These are phyloP conservation scores for Oryza glumipatula DNA, from an alignment of 176 grass and related monocot species.

Conservation along the genomic window DNA sequence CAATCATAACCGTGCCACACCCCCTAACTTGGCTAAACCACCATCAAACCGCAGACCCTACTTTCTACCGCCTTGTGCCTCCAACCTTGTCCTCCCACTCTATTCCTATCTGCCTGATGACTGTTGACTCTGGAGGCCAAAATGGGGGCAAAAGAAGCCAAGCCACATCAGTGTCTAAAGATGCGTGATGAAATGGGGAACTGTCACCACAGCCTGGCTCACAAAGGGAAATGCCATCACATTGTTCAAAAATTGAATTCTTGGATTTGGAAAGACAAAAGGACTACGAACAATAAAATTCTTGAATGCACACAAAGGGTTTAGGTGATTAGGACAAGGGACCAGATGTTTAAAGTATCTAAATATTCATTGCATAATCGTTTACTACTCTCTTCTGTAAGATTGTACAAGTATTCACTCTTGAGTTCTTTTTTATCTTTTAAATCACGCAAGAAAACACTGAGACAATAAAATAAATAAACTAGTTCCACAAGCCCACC, in stretches of 20 bases:
- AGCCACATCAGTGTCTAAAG: no score
- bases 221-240: neutral
- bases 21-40: no score
- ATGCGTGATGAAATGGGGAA: no score
- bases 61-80: no score
- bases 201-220: no score
- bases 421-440: neutral
- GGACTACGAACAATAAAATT: neutral
- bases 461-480: neutral
- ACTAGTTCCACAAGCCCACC: neutral
- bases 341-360: neutral
- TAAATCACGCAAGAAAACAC: neutral
- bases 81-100: no score
- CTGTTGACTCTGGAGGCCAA: no score
- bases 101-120: no score
- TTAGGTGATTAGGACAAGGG: neutral
- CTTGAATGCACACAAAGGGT: neutral
- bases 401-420: neutral
- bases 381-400: neutral
- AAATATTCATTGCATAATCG: no score
- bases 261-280: neutral
- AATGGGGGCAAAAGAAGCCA: no score
- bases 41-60: no score
- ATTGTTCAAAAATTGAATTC: neutral
- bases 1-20: no score